These are phyloP conservation scores for Termitomyces sp. DNA, from an alignment of 768 basidiomycete genomes.

Conservation along the genomic window DNA sequence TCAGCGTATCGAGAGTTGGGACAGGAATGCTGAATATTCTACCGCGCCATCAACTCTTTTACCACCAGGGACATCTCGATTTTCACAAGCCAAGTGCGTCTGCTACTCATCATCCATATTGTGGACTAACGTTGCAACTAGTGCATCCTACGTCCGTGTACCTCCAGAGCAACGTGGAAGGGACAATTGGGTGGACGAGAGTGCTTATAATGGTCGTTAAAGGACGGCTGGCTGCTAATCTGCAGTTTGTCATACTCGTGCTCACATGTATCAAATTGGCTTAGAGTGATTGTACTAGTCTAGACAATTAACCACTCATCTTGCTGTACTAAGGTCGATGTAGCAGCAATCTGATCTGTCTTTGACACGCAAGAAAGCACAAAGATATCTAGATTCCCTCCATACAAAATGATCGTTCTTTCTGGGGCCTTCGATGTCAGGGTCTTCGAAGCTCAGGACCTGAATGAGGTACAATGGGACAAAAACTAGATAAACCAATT, in stretches of 20 bases:
- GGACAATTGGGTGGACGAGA: slow-evolving; percentile 42
- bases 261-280: not conserved
- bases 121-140: not conserved
- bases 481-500: not conserved
- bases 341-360: not conserved
- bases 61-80: slow-evolving; percentile 9
- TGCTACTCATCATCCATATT: not conserved
- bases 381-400: not conserved
- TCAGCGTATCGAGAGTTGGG: slow-evolving; percentile 17
- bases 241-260: not conserved
- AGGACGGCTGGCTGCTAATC: slow-evolving; percentile 8
- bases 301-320: not conserved
- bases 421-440: not conserved
- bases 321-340: not conserved
- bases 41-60: slow-evolving; percentile 12
- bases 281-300: not conserved
- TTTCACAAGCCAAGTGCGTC: slow-evolving; percentile 15
- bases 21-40: slow-evolving; percentile 16
- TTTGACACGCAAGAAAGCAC: not conserved
- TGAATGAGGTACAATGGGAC: not conserved
- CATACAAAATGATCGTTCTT: not conserved
- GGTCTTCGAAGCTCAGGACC: not conserved
- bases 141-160: slow-evolving; percentile 20
- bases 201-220: slow-evolving; percentile 33
- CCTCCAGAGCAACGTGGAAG: slow-evolving; percentile 24